These are phyloP conservation scores for Pittosporum tobira DNA, from an alignment of 129 eudicot species.

Conservation along the genomic window DNA sequence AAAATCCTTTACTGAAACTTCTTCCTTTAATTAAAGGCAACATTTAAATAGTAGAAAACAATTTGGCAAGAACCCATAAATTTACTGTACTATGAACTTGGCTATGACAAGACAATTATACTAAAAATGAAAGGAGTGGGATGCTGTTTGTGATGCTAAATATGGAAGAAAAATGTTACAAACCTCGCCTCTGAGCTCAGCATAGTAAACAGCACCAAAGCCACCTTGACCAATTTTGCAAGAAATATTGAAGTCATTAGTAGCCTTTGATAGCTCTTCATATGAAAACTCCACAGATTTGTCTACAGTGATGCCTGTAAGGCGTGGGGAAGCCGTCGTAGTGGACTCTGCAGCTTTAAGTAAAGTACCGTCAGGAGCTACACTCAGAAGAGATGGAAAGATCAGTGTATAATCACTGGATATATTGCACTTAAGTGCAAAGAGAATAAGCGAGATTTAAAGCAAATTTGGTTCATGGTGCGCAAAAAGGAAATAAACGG, in stretches of 20 bases:
- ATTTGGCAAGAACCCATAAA: not conserved
- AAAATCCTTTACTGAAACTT: not conserved
- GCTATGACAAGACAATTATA: not conserved
- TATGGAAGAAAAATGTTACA: constrained; percentile 13
- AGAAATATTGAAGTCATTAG: constrained; percentile 77
- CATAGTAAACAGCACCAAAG: constrained; percentile 94
- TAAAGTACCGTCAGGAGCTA: constrained; percentile 24
- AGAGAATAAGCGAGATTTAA: not conserved
- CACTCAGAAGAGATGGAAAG: constrained; percentile 5
- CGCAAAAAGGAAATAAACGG: not conserved
- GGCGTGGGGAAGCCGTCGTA: constrained; percentile 47
- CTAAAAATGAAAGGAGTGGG: not conserved
- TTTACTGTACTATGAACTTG: not conserved
- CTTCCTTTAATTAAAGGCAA: not conserved
- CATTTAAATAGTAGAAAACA: not conserved
- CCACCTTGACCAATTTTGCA: constrained; percentile 98
- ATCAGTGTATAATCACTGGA: not conserved
- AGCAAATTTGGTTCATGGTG: not conserved
- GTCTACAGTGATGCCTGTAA: constrained; percentile 79
- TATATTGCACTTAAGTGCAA: not conserved
- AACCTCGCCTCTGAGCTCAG: constrained; percentile 98
- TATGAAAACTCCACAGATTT: constrained; percentile 95
- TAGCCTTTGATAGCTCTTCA: constrained; percentile 83
- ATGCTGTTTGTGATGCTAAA: not conserved
- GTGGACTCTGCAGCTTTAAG: constrained; percentile 35